phyloP scores from a whole-genome alignment of 148 eudicot species.

The Silene latifolia region DNA sequence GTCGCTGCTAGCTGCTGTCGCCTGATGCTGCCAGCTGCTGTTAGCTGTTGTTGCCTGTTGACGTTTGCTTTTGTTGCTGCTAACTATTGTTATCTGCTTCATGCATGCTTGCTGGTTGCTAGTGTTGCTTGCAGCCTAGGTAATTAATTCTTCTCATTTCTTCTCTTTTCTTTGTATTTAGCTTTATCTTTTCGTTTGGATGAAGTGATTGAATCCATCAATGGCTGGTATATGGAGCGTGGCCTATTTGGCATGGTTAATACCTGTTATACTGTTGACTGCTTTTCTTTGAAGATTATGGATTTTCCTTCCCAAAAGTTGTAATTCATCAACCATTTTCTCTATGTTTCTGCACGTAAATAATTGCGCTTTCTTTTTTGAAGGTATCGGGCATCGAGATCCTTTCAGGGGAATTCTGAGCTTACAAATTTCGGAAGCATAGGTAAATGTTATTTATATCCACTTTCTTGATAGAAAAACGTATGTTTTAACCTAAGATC shows the following conservation, averaged over 20 bases:
- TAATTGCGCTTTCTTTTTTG: background rate
- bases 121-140: slow-evolving; percentile 78
- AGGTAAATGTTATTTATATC: slow-evolving; percentile 80
- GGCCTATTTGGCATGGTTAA: slow-evolving; percentile 99
- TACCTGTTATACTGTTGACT: slow-evolving; percentile 14
- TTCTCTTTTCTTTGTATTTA: too few relatives aligned
- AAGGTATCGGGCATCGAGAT: slow-evolving; percentile 95
- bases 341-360: background rate
- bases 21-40: too few relatives aligned
- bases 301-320: background rate
- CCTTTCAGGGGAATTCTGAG: slow-evolving; percentile 96
- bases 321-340: background rate
- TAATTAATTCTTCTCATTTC: too few relatives aligned
- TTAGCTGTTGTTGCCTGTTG: too few relatives aligned
- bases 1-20: too few relatives aligned
- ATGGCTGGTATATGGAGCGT: slow-evolving; percentile 98
- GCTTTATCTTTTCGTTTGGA: too few relatives aligned
- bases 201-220: too few relatives aligned
- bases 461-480: slow-evolving; percentile 88
- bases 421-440: slow-evolving; percentile 93
- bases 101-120: too few relatives aligned
- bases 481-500: too few relatives aligned
- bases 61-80: too few relatives aligned
- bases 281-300: background rate
- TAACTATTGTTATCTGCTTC: too few relatives aligned